phyloP scores from a whole-genome alignment of 2,329 filamentous ascomycete genomes.

The Aspergillus alliaceus region DNA sequence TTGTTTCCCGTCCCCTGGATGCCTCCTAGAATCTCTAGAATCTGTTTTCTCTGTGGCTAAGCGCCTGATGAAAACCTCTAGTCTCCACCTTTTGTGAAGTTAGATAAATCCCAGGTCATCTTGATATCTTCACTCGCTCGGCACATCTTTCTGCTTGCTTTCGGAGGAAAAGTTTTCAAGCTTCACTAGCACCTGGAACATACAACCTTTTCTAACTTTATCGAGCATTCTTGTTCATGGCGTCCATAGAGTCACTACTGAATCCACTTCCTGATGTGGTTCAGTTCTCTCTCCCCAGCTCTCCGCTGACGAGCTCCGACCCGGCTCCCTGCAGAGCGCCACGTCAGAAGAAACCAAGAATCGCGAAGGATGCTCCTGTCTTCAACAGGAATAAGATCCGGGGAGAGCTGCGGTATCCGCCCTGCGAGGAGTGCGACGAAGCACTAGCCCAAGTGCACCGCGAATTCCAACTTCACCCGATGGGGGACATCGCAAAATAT shows the following conservation, averaged over 20 bases:
- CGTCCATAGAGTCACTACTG: slow-evolving; percentile 65
- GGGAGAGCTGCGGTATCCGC: slow-evolving; percentile 70
- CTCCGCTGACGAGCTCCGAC: slow-evolving; percentile 44
- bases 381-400: slow-evolving; percentile 63
- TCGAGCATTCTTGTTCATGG: slow-evolving; percentile 57
- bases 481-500: slow-evolving; percentile 59
- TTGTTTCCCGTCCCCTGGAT: slow-evolving; percentile 15
- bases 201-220: slow-evolving; percentile 4
- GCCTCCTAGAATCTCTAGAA: slow-evolving; percentile 28
- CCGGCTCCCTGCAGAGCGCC: slow-evolving; percentile 24
- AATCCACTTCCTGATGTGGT: slow-evolving; percentile 56
- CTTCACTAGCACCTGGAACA: background rate
- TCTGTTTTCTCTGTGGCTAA: slow-evolving; percentile 14
- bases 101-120: slow-evolving; percentile 14
- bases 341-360: slow-evolving; percentile 52
- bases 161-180: background rate
- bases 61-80: slow-evolving; percentile 11
- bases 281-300: slow-evolving; percentile 34
- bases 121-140: background rate
- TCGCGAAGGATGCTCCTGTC: slow-evolving; percentile 64
- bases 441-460: slow-evolving; percentile 58
- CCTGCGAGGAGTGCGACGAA: slow-evolving; percentile 67
- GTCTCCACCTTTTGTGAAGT: slow-evolving; percentile 11
- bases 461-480: slow-evolving; percentile 65
- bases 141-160: too few relatives aligned